Conservation (phyloP, 2,329 filamentous ascomycete genomes). For the Aspergillus flavus region DNA sequence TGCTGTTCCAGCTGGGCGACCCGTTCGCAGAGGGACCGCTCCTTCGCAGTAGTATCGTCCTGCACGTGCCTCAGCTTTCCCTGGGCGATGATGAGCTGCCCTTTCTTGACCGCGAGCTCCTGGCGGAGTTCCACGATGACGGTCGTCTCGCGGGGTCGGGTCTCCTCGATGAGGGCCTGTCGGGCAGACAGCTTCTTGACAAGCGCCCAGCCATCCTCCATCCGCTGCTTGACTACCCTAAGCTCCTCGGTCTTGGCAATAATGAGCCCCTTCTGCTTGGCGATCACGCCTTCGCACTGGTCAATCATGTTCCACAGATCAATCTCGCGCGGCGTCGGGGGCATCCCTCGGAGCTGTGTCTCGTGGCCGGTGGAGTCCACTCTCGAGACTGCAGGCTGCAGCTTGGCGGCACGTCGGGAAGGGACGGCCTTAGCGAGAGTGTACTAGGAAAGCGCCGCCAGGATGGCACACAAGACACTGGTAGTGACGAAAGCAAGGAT, state of each 20-base stretch:
- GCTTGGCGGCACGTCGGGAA: not conserved
- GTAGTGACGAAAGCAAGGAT: slow-evolving; percentile 7
- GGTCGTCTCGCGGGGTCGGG: not conserved
- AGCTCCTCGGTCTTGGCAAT: slow-evolving; percentile 12
- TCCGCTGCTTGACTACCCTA: slow-evolving; percentile 1
- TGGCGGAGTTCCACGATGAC: slow-evolving; percentile 6
- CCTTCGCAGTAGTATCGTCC: slow-evolving; percentile 4
- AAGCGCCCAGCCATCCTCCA: slow-evolving; percentile 9
- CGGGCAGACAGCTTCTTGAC: slow-evolving; percentile 1
- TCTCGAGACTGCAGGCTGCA: not conserved
- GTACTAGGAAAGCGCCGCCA: not conserved
- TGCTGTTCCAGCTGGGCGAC: slow-evolving; percentile 15
- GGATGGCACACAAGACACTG: not conserved
- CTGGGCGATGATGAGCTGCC: slow-evolving; percentile 4
- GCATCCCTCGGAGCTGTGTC: not conserved
- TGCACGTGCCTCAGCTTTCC: not conserved
- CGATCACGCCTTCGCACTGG: slow-evolving; percentile 8
- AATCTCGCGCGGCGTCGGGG: not conserved
- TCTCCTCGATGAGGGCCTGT: not conserved
- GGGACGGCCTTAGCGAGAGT: not conserved
- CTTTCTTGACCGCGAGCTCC: slow-evolving; percentile 8
- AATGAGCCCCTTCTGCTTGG: slow-evolving; percentile 4
- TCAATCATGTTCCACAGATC: slow-evolving; percentile 8
- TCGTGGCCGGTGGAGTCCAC: not conserved
- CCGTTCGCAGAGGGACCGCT: slow-evolving; percentile 5